Evolutionary conservation across 202 grass and related monocot genomes (phyloP).

Genomic region (Dendrocalamus latiflorus): DNA sequence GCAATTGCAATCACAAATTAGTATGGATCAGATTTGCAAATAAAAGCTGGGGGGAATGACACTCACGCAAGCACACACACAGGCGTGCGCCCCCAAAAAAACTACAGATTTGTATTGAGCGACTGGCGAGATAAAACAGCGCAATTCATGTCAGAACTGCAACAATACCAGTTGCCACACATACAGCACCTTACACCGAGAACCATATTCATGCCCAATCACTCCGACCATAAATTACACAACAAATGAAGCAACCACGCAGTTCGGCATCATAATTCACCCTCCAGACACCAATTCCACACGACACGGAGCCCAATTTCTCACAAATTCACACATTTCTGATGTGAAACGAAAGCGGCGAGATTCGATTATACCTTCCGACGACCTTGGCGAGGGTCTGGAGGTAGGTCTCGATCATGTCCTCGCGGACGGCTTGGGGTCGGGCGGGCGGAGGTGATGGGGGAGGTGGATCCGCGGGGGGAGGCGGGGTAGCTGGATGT

Average conservation of each 20-base stretch:
- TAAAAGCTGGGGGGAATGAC: background rate
- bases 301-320: background rate
- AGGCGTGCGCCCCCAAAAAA: no score
- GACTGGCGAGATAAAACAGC: background rate
- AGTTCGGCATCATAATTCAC: background rate
- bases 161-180: background rate
- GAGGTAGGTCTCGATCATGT: constrained; percentile 92
- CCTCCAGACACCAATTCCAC: background rate
- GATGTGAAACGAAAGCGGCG: background rate
- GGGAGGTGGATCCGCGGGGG: no score
- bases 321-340: background rate
- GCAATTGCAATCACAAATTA: background rate
- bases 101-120: background rate
- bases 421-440: constrained; percentile 74
- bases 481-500: no score
- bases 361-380: constrained; percentile 44
- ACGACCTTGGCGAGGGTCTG: constrained; percentile 89
- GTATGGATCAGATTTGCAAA: background rate
- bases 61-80: no score
- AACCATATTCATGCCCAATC: background rate
- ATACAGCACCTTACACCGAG: background rate
- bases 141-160: background rate
- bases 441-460: no score
- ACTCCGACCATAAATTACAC: no score
- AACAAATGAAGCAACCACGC: no score